Evolutionary conservation across 805 yeast species (phyloP), one percentile per base, ranked within the genome.

Genomic region (Lachancea lanzarotensis): DNA sequence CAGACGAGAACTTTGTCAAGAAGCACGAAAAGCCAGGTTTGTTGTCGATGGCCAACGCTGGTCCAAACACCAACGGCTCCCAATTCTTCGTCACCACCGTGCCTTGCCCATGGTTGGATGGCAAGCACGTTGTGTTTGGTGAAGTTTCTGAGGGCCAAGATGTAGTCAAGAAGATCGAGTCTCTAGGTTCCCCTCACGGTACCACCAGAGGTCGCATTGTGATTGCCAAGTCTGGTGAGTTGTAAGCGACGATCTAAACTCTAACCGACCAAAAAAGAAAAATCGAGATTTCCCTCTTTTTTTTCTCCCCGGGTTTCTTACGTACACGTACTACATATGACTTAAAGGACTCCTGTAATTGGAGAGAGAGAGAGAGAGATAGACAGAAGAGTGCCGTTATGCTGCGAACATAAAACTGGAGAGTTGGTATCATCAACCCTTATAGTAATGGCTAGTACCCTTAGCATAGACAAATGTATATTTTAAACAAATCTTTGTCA

Each of bases 31-130:
- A 80, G 69, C 81, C 95, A 75, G 76, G 89, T 78, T 72, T 84
- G 70, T 69, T 87, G 66, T 86, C 96, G 52, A 91, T 91, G 97
- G 97, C 97, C 68, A 91, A 91, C 68, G 95, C 97, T 53, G 97
- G 97, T 59, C 95, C 95, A 70, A 86, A 88, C 82, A 87, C 97
- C 73, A 91, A 91, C 74, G 97, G 97, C 47, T 89, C 96, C 45
- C 98, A 90, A 74, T 90, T 90, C 73, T 90, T 91, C 79, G 84
- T 88, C 73, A 88, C 96, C 68, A 88, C 96, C 47, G 90, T 85
- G 44, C 75, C 82, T 55, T 74, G 83, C 61, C 84, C 93, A 49
- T 86, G 93, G 91, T 78, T 90, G 68, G 95, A 89, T 63, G 96
- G 95, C 52, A 82, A 83, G 72, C 95, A 89, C 76, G 95, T 87